Evolutionary conservation across 78 protist genomes (phyloP).

Genomic region (Bigelowiella natans): DNA sequence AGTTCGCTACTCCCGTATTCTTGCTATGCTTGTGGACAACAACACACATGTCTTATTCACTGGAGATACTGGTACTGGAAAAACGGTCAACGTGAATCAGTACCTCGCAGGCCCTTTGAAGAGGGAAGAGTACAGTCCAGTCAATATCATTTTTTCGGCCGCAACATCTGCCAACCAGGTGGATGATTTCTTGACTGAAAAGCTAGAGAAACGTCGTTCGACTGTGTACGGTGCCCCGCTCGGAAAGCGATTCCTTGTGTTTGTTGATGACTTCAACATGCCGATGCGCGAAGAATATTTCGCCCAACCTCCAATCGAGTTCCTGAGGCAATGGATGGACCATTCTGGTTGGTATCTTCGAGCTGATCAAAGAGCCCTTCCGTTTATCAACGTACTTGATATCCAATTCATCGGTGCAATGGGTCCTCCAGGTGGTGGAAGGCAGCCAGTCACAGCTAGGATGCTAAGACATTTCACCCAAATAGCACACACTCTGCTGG

Average conservation of each 20-base stretch:
- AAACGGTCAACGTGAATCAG: conserved; percentile 44
- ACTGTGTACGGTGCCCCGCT: conserved; percentile 51
- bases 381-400: conserved; percentile 12
- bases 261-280: conserved; percentile 83
- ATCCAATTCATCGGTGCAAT: conserved; percentile 42
- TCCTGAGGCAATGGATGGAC: conserved; percentile 51
- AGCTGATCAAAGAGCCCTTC: neutral
- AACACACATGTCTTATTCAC: conserved; percentile 38
- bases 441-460: conserved; percentile 52
- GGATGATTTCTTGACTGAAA: conserved; percentile 47
- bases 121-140: neutral
- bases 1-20: conserved; percentile 51
- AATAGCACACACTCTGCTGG: neutral
- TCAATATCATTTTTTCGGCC: conserved; percentile 45
- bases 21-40: conserved; percentile 34
- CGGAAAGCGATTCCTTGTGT: conserved; percentile 40
- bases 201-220: conserved; percentile 39
- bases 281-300: conserved; percentile 65
- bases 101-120: neutral
- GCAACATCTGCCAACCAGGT: conserved; percentile 39
- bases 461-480: conserved; percentile 57
- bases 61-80: conserved; percentile 82
- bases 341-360: conserved; percentile 52
- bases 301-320: conserved; percentile 75
- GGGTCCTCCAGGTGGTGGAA: conserved; percentile 81